Conservation (phyloP, 1,284 basidiomycete genomes). For the Moesziomyces parantarcticus region DNA sequence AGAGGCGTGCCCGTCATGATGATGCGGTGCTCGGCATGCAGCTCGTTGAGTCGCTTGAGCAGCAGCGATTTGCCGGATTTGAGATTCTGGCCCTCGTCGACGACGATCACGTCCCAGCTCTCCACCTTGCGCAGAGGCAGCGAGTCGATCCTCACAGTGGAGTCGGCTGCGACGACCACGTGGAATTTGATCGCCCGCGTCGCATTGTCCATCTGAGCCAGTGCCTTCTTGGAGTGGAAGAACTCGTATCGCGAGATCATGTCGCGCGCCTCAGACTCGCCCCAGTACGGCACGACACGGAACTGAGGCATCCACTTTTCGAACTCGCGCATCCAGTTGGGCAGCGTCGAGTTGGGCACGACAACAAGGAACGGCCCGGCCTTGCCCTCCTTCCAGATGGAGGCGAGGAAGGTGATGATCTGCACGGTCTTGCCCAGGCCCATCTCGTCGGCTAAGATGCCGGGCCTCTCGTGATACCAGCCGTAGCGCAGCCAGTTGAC, state of each 20-base stretch:
- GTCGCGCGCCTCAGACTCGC: constrained; percentile 74
- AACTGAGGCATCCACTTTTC: constrained; percentile 84
- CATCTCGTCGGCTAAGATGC: constrained; percentile 99
- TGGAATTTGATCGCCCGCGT: constrained; percentile 47
- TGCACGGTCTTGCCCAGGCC: constrained; percentile 90
- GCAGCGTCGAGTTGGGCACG: constrained; percentile 92
- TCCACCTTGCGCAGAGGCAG: constrained; percentile 75
- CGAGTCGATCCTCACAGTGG: constrained; percentile 34
- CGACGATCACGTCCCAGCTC: constrained; percentile 90
- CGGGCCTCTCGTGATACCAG: constrained; percentile 77
- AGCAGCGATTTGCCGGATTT: constrained; percentile 75
- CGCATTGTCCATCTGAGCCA: constrained; percentile 54
- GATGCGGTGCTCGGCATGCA: constrained; percentile 82
- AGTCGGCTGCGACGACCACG: constrained; percentile 53
- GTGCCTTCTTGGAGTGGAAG: constrained; percentile 72
- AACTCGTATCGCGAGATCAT: constrained; percentile 86
- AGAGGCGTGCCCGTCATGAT: constrained; percentile 94
- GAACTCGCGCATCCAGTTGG: constrained; percentile 85
- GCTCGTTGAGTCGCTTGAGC: constrained; percentile 83
- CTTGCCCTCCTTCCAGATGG: constrained; percentile 71
- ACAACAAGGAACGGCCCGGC: constrained; percentile 84
- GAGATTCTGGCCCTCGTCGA: constrained; percentile 89
- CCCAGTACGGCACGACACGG: constrained; percentile 82
- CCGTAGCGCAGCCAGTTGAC: constrained; percentile 81
- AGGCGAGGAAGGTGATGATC: constrained; percentile 85